phyloP scores from a whole-genome alignment of 208 protist genomes.

The Tritrichomonas musculus region DNA sequence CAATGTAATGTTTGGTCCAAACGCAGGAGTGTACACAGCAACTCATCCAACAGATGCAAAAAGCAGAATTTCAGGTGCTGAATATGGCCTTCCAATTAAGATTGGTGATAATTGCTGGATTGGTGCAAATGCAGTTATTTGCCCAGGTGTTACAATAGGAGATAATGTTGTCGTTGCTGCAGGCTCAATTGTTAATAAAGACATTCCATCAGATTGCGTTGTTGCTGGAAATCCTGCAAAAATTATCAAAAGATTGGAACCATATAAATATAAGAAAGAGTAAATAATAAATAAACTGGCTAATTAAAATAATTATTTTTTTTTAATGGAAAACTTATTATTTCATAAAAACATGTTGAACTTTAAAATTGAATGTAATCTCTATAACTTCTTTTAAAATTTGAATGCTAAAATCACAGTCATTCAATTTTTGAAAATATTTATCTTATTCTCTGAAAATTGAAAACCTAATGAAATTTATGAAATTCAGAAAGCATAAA shows the following conservation, averaged over 20 bases:
- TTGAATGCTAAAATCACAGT: too few relatives aligned
- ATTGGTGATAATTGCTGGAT: constrained; percentile 48
- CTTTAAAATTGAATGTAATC: too few relatives aligned
- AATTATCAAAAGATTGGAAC: background rate
- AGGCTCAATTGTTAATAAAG: constrained; percentile 66
- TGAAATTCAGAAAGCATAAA: too few relatives aligned
- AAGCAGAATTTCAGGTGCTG: constrained; percentile 34
- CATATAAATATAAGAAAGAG: background rate
- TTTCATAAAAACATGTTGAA: too few relatives aligned
- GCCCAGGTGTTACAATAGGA: constrained; percentile 66
- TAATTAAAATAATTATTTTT: too few relatives aligned
- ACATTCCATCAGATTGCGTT: constrained; percentile 62
- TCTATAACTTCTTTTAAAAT: too few relatives aligned
- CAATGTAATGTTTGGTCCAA: constrained; percentile 56
- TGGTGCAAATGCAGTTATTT: constrained; percentile 43
- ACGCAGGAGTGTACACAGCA: constrained; percentile 62
- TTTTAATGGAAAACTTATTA: too few relatives aligned
- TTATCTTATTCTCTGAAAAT: too few relatives aligned
- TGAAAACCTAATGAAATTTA: too few relatives aligned
- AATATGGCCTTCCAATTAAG: constrained; percentile 49
- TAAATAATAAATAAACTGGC: too few relatives aligned
- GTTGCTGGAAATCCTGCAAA: constrained; percentile 62
- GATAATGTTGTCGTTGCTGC: constrained; percentile 61
- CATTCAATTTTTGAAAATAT: too few relatives aligned
- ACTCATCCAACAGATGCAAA: constrained; percentile 62